Base-by-base conservation (phyloP, 768 basidiomycete species). In the Tylopilus subfusipes region DNA sequence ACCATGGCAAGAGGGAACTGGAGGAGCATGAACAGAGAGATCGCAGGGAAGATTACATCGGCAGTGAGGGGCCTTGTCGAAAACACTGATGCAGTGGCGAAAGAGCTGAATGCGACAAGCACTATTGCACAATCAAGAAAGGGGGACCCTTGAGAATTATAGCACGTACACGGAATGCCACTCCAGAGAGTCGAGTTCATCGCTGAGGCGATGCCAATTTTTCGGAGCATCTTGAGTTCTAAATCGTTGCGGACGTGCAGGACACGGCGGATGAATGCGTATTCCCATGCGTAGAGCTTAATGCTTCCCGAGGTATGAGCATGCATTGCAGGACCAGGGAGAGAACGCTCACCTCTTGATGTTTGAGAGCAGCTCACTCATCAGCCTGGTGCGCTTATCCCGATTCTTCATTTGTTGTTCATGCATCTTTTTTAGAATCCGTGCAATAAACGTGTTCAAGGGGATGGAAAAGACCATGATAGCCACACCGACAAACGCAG, bases 221-320 rank as follows among this genome's bases (percentile, higher is more conserved):
- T 90, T 53, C 77, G 79, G 34, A 98, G 77, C 82, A 90, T 85
- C 57, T 77, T 83, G 45, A 98, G 68, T 67, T 96, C 94, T 59
- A 84, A 75, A 53, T 90, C 82, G 65, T 95, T 93, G 40, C 93
- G 78, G 3, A 94, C 88, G 21, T 82, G 77, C n/a, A 86, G 72
- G 29, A 98, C 80, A 52, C 84, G 85, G 47, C 85, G 78, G 27
- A 90, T 79, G 65, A 98, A 98, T 4, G 90, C 87, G 62, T 86
- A 82, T 72, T 98, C 96, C 96, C 96, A 98, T 3, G 90, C 91
- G 69, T 96, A 96, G 5, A 94, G 73, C 66, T 94, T 93, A 68
- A 94, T 91, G 58, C 89, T 90, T 54, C 12, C n/a, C 0, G 3
- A 24, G n/a, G n/a, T 5, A 39, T 61, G 34, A 48, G 53, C 31